These are phyloP conservation scores for Trypanosoma mega DNA, from an alignment of 208 protist genomes.

Conservation along the genomic window DNA sequence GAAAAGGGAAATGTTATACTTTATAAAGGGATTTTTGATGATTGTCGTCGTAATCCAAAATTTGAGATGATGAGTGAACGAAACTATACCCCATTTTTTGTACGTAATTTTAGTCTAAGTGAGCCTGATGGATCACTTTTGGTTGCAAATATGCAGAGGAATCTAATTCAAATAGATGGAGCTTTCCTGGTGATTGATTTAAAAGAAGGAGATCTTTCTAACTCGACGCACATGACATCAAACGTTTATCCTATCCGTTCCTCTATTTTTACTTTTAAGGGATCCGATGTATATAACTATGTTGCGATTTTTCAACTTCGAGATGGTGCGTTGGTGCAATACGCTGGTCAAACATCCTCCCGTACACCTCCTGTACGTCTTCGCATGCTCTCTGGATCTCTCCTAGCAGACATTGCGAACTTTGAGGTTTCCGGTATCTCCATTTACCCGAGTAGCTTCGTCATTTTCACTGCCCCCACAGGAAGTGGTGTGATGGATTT, in stretches of 20 bases:
- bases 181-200: constrained; percentile 23
- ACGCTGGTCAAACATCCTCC: constrained; percentile 9
- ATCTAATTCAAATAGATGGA: neutral
- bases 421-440: constrained; percentile 3
- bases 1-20: constrained; percentile 11
- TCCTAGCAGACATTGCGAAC: neutral
- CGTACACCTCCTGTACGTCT: constrained; percentile 7
- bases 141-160: constrained; percentile 19
- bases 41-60: neutral
- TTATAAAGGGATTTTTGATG: constrained; percentile 11
- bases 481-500: neutral
- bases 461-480: neutral
- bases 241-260: constrained; percentile 5
- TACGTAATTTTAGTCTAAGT: constrained; percentile 5
- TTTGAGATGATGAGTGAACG: constrained; percentile 17
- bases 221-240: constrained; percentile 5
- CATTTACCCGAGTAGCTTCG: constrained; percentile 10
- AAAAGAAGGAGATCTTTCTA: constrained; percentile 8
- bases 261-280: constrained; percentile 13
- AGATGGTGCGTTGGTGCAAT: constrained; percentile 25
- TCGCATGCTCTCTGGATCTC: constrained; percentile 1
- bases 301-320: constrained; percentile 22
- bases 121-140: constrained; percentile 7
- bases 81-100: constrained; percentile 6
- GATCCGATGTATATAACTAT: constrained; percentile 10